Percentiles rank a stretch among this genome's conserved stretches.
Conservation (phyloP, 305 asterid species). For the Nicotiana rustica region DNA sequence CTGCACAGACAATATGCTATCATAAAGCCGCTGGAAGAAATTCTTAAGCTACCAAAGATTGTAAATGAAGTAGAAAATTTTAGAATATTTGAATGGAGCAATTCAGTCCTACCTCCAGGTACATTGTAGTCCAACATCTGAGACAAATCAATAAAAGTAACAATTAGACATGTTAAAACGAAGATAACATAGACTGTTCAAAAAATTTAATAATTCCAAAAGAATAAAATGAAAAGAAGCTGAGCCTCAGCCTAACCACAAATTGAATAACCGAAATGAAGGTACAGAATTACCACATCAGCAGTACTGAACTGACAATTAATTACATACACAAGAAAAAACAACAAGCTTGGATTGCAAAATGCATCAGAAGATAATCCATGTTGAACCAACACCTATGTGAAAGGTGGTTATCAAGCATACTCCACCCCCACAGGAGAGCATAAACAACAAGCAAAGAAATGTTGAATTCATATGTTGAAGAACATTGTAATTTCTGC, state of each 20-base stretch:
- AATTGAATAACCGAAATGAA: constrained; percentile 3
- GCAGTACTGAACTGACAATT: background rate
- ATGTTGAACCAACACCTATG: background rate
- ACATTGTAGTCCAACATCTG: constrained; percentile 87
- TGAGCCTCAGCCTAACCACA: background rate
- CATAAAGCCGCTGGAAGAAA: constrained; percentile 12
- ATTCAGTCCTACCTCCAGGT: constrained; percentile 62
- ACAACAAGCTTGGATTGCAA: background rate
- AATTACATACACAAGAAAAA: background rate
- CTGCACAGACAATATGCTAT: constrained; percentile 42
- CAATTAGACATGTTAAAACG: constrained; percentile 39
- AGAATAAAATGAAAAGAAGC: constrained; percentile 1
- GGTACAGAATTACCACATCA: constrained; percentile 17
- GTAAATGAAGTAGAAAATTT: background rate
- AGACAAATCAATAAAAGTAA: constrained; percentile 33
- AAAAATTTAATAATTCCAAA: background rate
- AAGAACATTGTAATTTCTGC: constrained; percentile 1
- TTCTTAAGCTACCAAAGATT: background rate
- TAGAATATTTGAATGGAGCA: background rate
- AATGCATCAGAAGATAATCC: constrained; percentile 19
- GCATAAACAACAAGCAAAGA: background rate
- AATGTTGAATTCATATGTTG: background rate
- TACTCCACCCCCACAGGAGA: constrained; percentile 2
- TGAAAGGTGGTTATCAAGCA: background rate
- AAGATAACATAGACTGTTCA: background rate